These are phyloP conservation scores for Pseudogymnoascus sp. DNA, from an alignment of 2,329 filamentous ascomycete species.

Conservation along the genomic window DNA sequence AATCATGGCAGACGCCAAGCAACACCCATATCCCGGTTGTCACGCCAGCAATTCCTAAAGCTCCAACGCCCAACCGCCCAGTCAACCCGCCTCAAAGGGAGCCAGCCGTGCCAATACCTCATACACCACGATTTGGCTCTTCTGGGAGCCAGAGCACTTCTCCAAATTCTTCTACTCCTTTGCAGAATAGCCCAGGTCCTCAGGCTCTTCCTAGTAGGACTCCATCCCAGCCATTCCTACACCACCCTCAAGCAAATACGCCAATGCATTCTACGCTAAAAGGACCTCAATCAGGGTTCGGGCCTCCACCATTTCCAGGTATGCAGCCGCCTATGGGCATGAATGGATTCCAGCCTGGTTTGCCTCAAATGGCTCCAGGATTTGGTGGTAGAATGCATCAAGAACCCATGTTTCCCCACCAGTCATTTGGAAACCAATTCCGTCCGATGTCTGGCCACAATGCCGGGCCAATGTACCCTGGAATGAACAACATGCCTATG, in stretches of 20 bases:
- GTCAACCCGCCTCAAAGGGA: conserved; percentile 65
- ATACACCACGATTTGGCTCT: conserved; percentile 55
- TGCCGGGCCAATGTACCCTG: conserved; percentile 46
- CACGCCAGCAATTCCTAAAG: conserved; percentile 75
- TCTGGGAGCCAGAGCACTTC: conserved; percentile 49
- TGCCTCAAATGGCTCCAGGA: conserved; percentile 33
- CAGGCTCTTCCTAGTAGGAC: conserved; percentile 55
- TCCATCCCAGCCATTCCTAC: conserved; percentile 39
- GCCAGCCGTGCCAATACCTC: conserved; percentile 59
- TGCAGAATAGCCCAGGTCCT: conserved; percentile 56
- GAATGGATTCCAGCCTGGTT: conserved; percentile 42
- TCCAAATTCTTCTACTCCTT: conserved; percentile 53
- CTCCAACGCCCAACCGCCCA: conserved; percentile 70
- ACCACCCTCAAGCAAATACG: conserved; percentile 56
- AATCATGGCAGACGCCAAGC: conserved; percentile 50
- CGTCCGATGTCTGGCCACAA: conserved; percentile 44
- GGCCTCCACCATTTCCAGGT: conserved; percentile 35
- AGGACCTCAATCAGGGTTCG: conserved; percentile 46
- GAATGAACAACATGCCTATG: conserved; percentile 52
- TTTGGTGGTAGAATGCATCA: conserved; percentile 35
- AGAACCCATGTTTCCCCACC: conserved; percentile 47
- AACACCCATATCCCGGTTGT: conserved; percentile 71
- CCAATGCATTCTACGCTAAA: conserved; percentile 51
- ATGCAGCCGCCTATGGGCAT: conserved; percentile 47
- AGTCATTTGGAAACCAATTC: conserved; percentile 44